phyloP scores from a whole-genome alignment of 202 grass and related monocot species.

The Dendrocalamus latiflorus region DNA sequence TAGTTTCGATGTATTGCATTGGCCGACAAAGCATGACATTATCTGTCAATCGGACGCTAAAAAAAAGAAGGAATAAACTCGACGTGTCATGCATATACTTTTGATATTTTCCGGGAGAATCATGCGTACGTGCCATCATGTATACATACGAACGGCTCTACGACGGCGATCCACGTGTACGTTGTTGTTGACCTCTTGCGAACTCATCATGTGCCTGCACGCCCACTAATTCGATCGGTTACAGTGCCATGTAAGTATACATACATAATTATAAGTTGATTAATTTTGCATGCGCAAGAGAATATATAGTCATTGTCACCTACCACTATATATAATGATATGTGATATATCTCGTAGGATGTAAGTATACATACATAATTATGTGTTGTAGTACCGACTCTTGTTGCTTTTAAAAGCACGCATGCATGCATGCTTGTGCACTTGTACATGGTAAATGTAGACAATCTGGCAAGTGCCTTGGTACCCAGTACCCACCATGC shows the following conservation, averaged over 20 bases:
- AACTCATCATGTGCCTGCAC: background rate
- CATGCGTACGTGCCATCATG: background rate
- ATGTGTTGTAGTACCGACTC: background rate
- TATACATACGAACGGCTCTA: background rate
- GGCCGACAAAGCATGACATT: conserved; percentile 26
- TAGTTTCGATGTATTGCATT: conserved; percentile 5
- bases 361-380: background rate
- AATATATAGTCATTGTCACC: conserved; percentile 22
- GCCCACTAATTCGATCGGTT: background rate
- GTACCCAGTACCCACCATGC: background rate
- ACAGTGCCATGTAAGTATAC: background rate
- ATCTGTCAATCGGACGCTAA: background rate
- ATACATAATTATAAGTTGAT: background rate
- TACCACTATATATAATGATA: conserved; percentile 7
- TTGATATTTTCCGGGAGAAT: conserved; percentile 6
- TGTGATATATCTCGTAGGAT: background rate
- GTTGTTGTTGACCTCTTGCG: background rate
- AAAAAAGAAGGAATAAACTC: background rate
- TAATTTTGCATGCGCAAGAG: background rate
- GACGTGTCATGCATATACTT: conserved; percentile 5
- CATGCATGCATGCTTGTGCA: background rate
- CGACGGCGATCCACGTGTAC: background rate
- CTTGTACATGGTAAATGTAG: background rate
- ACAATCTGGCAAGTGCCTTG: background rate
- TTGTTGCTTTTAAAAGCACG: background rate